Conservation (phyloP, 2,329 filamentous ascomycete species). For the Colletotrichum chrysophilum region DNA sequence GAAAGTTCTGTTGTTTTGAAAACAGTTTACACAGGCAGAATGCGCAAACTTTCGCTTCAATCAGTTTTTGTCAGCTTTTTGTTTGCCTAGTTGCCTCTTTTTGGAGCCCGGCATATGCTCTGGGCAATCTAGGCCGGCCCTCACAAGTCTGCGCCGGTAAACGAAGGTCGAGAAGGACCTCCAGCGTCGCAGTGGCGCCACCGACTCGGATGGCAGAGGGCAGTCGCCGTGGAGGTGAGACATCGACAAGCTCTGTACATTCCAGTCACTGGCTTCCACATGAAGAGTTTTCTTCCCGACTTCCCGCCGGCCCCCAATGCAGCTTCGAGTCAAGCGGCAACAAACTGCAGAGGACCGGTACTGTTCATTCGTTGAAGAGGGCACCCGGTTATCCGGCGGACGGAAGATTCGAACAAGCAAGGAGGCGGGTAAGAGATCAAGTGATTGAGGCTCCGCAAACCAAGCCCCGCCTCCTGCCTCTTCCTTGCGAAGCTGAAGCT, state of each 20-base stretch:
- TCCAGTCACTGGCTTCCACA: slow-evolving; percentile 10
- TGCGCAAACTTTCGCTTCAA: not conserved
- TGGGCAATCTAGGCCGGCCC: not conserved
- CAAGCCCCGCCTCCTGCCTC: not conserved
- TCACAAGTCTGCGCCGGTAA: not conserved
- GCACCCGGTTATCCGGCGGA: not conserved
- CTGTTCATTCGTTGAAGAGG: not conserved
- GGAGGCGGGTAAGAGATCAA: not conserved
- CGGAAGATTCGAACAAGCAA: not conserved
- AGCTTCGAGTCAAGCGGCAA: not conserved
- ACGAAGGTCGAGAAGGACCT: not conserved
- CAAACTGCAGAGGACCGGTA: not conserved
- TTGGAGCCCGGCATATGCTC: not conserved
- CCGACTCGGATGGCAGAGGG: not conserved
- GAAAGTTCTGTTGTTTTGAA: not conserved
- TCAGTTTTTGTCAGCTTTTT: not conserved
- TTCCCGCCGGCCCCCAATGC: not conserved
- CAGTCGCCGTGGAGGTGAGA: slow-evolving; percentile 19
- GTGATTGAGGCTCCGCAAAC: not conserved
- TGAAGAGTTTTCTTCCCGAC: slow-evolving; percentile 5
- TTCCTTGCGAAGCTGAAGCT: not conserved
- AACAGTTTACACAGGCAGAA: not conserved
- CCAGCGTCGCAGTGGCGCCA: not conserved
- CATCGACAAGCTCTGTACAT: slow-evolving; percentile 8
- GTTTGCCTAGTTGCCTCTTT: not conserved